Conservation (phyloP, 805 yeast species). For the Sungouiella thailandica region DNA sequence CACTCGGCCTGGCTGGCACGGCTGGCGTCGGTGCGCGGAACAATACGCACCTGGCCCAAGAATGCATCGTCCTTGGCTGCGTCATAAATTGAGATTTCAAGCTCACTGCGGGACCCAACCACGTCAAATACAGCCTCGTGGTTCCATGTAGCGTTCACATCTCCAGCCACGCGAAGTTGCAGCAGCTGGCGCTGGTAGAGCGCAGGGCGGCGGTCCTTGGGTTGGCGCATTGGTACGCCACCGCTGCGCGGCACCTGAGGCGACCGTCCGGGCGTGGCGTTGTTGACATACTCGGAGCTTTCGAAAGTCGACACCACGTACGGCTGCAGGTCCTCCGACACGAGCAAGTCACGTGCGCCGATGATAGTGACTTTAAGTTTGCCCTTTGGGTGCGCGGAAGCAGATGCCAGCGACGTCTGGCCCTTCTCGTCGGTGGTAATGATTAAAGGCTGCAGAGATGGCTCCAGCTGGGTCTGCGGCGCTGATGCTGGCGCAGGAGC, state of each 20-base stretch:
- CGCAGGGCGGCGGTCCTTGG: slow-evolving; percentile 23
- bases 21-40: slow-evolving; percentile 49
- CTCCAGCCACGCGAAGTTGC: slow-evolving; percentile 25
- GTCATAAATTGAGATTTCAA: slow-evolving; percentile 90
- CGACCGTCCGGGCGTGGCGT: slow-evolving; percentile 56
- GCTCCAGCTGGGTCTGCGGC: slow-evolving; percentile 8
- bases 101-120: slow-evolving; percentile 73
- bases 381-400: slow-evolving; percentile 59
- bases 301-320: slow-evolving; percentile 91
- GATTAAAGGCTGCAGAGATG: slow-evolving; percentile 22
- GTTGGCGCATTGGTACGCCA: slow-evolving; percentile 13
- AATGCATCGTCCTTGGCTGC: slow-evolving; percentile 76
- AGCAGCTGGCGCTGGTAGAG: slow-evolving; percentile 37
- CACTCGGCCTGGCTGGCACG: slow-evolving; percentile 54
- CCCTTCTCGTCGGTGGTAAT: slow-evolving; percentile 41
- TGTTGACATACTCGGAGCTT: slow-evolving; percentile 83
- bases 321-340: slow-evolving; percentile 60
- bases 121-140: slow-evolving; percentile 93
- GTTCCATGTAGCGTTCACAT: slow-evolving; percentile 74
- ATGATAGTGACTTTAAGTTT: slow-evolving; percentile 74
- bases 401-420: slow-evolving; percentile 23
- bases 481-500: slow-evolving; percentile 3
- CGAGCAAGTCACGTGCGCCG: slow-evolving; percentile 68
- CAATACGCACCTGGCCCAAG: slow-evolving; percentile 75
- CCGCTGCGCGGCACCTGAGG: slow-evolving; percentile 14